Conservation (phyloP, 805 yeast genomes). For the Scheffersomyces amazonensis region DNA sequence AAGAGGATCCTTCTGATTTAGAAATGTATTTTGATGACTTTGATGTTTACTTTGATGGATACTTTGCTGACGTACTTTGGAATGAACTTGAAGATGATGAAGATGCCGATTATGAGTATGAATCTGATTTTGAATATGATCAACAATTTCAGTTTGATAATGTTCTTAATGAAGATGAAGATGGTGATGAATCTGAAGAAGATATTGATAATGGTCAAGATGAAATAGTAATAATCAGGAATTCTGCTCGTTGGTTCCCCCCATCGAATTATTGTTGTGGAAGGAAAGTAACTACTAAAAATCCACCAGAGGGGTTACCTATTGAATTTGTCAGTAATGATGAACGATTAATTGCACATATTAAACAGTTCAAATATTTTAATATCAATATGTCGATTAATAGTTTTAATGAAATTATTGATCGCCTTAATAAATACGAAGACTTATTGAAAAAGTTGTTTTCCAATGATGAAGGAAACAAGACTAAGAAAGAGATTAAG, state of each 20-base stretch:
- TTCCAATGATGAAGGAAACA: not conserved
- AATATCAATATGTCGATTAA: constrained; percentile 5
- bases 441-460: constrained; percentile 2
- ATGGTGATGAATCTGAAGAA: not conserved
- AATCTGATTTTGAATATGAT: not conserved
- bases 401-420: constrained; percentile 3
- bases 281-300: not conserved
- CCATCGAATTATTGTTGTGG: not conserved
- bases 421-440: constrained; percentile 1
- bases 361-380: constrained; percentile 3
- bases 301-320: not conserved
- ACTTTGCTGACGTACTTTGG: no score
- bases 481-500: constrained; percentile 1
- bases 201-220: not conserved
- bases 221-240: not conserved
- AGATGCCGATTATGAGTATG: not conserved
- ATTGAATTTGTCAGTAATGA: not conserved
- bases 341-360: constrained; percentile 2
- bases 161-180: not conserved
- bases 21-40: not conserved
- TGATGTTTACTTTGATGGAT: no score
- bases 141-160: not conserved
- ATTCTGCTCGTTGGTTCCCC: not conserved
- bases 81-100: not conserved
- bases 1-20: not conserved